Evolutionary conservation across 2,329 filamentous ascomycete genomes (phyloP).

Genomic region (Aspergillus tanneri): DNA sequence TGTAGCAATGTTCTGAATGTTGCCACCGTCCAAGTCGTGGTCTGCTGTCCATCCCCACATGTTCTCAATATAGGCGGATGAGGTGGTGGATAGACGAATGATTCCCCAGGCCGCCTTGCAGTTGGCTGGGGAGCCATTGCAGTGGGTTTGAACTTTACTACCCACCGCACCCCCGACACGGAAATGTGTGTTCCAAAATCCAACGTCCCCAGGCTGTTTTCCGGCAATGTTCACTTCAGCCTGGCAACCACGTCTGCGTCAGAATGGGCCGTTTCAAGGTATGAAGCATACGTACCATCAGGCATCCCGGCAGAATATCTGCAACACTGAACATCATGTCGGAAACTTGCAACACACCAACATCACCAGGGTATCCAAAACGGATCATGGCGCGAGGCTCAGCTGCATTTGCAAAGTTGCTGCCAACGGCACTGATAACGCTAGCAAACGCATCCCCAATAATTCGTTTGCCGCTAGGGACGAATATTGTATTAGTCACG

Average conservation of each 20-base stretch:
- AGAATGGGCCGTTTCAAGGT: not conserved
- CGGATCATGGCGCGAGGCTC: conserved; percentile 50
- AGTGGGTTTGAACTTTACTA: conserved; percentile 40
- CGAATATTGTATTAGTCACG: conserved; percentile 46
- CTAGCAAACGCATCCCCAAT: conserved; percentile 55
- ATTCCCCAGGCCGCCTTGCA: conserved; percentile 52
- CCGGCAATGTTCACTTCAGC: conserved; percentile 55
- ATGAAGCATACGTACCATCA: conserved; percentile 28
- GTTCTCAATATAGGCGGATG: conserved; percentile 56
- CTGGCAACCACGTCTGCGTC: not conserved
- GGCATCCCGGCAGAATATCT: conserved; percentile 46
- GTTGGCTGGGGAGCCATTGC: conserved; percentile 29
- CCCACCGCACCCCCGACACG: conserved; percentile 49
- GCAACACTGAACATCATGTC: conserved; percentile 54
- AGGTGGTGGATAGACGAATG: conserved; percentile 50
- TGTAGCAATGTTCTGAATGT: conserved; percentile 32
- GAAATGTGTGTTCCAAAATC: conserved; percentile 50
- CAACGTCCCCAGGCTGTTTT: conserved; percentile 49
- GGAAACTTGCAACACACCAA: conserved; percentile 50
- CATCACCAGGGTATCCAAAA: conserved; percentile 52
- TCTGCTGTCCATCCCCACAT: conserved; percentile 51
- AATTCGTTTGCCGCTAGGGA: conserved; percentile 52
- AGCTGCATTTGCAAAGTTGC: conserved; percentile 44
- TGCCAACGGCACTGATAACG: conserved; percentile 50
- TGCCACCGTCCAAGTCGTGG: conserved; percentile 49